Percentiles rank a stretch among this genome's conserved stretches.
phyloP scores from a whole-genome alignment of 2,329 filamentous ascomycete genomes.

The Aureobasidium pullulans region DNA sequence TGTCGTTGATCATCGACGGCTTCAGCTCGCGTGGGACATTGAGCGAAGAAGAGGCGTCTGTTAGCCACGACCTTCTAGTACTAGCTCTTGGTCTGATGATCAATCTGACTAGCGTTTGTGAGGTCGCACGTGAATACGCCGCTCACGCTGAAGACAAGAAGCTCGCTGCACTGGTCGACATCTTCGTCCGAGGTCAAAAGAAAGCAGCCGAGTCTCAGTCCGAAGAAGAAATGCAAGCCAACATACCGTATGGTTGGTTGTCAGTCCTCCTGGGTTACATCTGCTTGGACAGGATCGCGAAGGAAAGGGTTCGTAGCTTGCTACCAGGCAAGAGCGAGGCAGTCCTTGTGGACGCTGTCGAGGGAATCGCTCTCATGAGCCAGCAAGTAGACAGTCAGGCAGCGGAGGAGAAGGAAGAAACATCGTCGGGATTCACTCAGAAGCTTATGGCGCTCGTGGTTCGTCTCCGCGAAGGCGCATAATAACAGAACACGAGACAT shows the following conservation, averaged over 20 bases:
- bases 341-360: constrained; percentile 49
- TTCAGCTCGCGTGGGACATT: constrained; percentile 19
- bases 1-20: constrained; percentile 20
- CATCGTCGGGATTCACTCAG: constrained; percentile 44
- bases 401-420: constrained; percentile 41
- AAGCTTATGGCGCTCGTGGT: constrained; percentile 48
- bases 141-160: constrained; percentile 11
- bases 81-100: constrained; percentile 76
- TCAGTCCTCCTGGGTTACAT: constrained; percentile 78
- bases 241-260: constrained; percentile 80
- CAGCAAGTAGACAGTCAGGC: constrained; percentile 49
- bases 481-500: not conserved
- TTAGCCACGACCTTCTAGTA: constrained; percentile 65
- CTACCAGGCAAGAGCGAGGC: constrained; percentile 39
- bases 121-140: constrained; percentile 39
- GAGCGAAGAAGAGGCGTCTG: constrained; percentile 34
- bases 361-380: constrained; percentile 56
- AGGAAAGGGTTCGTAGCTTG: constrained; percentile 28
- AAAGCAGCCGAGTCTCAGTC: constrained; percentile 52
- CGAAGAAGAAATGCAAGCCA: constrained; percentile 63
- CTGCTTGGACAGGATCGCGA: constrained; percentile 50
- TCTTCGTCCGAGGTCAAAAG: constrained; percentile 24
- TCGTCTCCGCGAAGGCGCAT: not conserved
- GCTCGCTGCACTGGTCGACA: constrained; percentile 21
- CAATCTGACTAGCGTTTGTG: constrained; percentile 76